Evolutionary conservation across 2,329 filamentous ascomycete species (phyloP), one percentile per base, ranked within the genome.

Genomic region (Trichophyton rubrum): DNA sequence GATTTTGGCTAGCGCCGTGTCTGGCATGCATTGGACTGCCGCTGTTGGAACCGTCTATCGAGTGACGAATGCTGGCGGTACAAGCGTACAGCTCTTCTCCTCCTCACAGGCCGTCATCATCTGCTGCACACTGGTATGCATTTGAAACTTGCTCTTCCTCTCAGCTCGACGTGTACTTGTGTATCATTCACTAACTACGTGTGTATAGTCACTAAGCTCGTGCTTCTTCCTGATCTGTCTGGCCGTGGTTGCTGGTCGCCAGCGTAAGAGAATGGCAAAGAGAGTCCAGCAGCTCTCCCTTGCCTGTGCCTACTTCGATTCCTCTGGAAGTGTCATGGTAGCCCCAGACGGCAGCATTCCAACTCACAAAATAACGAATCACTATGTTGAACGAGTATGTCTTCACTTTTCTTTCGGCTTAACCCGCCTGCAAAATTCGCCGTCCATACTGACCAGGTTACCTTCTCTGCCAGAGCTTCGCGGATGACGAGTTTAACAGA

Each of bases 21-120:
- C 86, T 8, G 88, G 88, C 0, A 93, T 95, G 89, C 89, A 95
- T 73, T 95, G 89, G 87, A 86, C 86, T 60, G 89, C 87, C 35
- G 81, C 86, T 2, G 79, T 82, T 9, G 88, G 88, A 15, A 93
- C 88, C 2, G 70, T 73, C 7, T 93, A 91, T 70, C 79, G 78
- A 49, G 72, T 89, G 58, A 72, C 80, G 64, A 70, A 79, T 58
- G 75, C 77, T 56, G 65, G 75, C 35, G 66, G 64, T 38, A 62
- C 70, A 13, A 71, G 68, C 47, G 74, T 74, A 56, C 70, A 77
- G 56, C 71, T 82, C 30, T 38, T 38, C 33, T 81, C 83, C 7
- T 78, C 85, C 57, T 84, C 84, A 59, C 80, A 82, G 3, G 89
- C 86, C 22, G 81, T 90, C 11, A 85, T 90, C 59, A 82, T 92